These are phyloP conservation scores for Helianthus tuberosus DNA, from an alignment of 129 eudicot species.

Conservation along the genomic window DNA sequence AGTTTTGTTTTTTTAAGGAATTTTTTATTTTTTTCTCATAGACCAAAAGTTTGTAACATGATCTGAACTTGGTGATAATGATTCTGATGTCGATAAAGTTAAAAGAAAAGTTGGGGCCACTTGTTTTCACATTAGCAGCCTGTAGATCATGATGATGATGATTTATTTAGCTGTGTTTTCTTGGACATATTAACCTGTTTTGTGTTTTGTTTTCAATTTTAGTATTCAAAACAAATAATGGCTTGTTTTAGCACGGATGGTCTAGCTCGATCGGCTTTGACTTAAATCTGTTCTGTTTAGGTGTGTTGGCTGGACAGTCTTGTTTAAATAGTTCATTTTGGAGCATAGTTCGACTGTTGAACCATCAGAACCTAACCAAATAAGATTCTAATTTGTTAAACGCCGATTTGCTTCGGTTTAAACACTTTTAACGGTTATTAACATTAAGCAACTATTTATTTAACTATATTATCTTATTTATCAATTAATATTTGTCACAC, in stretches of 20 bases:
- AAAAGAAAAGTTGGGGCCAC: conserved; percentile 14
- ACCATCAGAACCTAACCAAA: no score
- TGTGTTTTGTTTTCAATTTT: background rate
- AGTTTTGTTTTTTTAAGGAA: conserved; percentile 1
- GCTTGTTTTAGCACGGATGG: background rate
- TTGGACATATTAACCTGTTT: conserved; percentile 15
- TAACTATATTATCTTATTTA: background rate
- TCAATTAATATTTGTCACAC: no score
- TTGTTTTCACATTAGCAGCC: conserved; percentile 23
- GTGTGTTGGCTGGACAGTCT: no score
- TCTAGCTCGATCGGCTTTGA: background rate
- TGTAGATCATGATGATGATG: conserved; percentile 15
- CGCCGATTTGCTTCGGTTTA: no score
- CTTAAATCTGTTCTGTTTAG: background rate
- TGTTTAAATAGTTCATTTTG: no score
- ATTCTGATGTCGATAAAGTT: background rate
- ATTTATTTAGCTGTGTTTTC: conserved; percentile 20
- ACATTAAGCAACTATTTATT: background rate
- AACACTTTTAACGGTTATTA: no score
- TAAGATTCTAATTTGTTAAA: no score
- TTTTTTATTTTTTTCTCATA: background rate
- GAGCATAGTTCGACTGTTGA: no score
- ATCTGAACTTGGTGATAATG: background rate
- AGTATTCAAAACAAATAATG: background rate
- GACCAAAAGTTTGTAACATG: conserved; percentile 3